Base-by-base conservation (phyloP, 148 eudicot species). In the Persicaria maculosa region DNA sequence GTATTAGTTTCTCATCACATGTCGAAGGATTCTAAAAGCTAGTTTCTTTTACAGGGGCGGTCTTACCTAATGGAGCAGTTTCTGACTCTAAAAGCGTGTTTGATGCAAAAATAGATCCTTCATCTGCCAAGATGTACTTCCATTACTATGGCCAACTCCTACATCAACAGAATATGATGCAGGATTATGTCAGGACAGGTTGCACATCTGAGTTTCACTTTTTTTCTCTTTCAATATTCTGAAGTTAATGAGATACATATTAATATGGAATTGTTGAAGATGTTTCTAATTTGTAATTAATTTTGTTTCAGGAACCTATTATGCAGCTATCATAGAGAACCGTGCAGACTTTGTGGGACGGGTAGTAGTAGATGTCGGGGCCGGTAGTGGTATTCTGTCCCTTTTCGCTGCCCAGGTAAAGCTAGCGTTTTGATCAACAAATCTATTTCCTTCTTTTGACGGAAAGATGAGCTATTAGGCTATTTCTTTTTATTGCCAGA, bases 141-240 rank as follows among this genome's bases (percentile, higher is more conserved):
- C 99, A 90, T 78, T 95, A 95, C 83, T 95, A 95, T 58, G 97
- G 97, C 69, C 99, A 95, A 68, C 81, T 95, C 77, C 84, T 95
- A 44, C 99, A 95, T 83, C 99, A 95, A 81, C 97, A 95, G 83
- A 92, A 95, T 83, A 95, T 95, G 99, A 48, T 95, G 85, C 99
- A 95, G 85, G 99, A 95, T 78, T 95, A 90, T 72, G 97, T 95
- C 86, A 90, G 99, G 85, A 95, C 99, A 90, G 97, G 99, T 95
- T 76, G 52, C 14, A 77, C 79, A 75, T 78, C 72, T 65, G 69
- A 43, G 14, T 17, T 20, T 65, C 9, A 5, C 12, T 5, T 65
- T 65, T 65, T 14, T 4, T 1, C 15, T 65, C 15, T 12, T 65
- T n/a, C 0, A 8, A 20, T 20, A 1, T 2, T 3, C 2, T 59